Evolutionary conservation across 177 flowering plant genomes (phyloP).

Genomic region (Vitis hybrid): DNA sequence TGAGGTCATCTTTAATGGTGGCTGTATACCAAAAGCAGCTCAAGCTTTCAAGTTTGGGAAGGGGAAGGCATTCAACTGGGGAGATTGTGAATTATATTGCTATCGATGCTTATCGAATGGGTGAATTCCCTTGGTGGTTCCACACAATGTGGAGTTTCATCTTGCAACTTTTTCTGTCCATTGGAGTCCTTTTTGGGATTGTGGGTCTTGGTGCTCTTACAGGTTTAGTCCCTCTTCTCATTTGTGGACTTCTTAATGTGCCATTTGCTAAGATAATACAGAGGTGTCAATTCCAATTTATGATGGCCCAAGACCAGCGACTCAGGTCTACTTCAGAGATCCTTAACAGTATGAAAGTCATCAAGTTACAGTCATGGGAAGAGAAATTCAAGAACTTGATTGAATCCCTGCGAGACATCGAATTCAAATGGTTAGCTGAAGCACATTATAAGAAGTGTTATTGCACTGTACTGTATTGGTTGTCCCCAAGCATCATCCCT

Average conservation of each 20-base stretch:
- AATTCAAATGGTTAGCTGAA: slow-evolving; percentile 63
- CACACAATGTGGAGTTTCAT: slow-evolving; percentile 53
- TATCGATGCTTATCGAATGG: slow-evolving; percentile 83
- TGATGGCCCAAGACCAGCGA: slow-evolving; percentile 71
- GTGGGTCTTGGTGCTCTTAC: slow-evolving; percentile 72
- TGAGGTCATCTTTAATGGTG: slow-evolving; percentile 79
- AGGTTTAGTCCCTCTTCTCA: slow-evolving; percentile 57
- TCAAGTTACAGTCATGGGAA: slow-evolving; percentile 92
- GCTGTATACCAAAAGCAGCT: slow-evolving; percentile 67
- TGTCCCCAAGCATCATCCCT: slow-evolving; percentile 69
- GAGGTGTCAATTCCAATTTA: slow-evolving; percentile 52
- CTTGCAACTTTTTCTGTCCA: slow-evolving; percentile 52
- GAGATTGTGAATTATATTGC: slow-evolving; percentile 86
- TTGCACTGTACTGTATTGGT: slow-evolving; percentile 63
- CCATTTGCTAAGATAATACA: slow-evolving; percentile 68
- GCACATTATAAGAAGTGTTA: slow-evolving; percentile 40
- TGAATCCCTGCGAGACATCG: slow-evolving; percentile 47
- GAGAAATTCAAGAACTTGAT: slow-evolving; percentile 60
- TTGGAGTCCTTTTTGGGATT: slow-evolving; percentile 45
- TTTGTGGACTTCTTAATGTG: slow-evolving; percentile 59
- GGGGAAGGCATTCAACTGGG: slow-evolving; percentile 70
- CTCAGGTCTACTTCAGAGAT: slow-evolving; percentile 75
- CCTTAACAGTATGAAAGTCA: slow-evolving; percentile 78
- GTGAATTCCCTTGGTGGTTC: slow-evolving; percentile 76
- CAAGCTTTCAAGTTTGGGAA: slow-evolving; percentile 65